Evolutionary conservation across 2,329 filamentous ascomycete genomes (phyloP).

Genomic region (Botrytis porri): DNA sequence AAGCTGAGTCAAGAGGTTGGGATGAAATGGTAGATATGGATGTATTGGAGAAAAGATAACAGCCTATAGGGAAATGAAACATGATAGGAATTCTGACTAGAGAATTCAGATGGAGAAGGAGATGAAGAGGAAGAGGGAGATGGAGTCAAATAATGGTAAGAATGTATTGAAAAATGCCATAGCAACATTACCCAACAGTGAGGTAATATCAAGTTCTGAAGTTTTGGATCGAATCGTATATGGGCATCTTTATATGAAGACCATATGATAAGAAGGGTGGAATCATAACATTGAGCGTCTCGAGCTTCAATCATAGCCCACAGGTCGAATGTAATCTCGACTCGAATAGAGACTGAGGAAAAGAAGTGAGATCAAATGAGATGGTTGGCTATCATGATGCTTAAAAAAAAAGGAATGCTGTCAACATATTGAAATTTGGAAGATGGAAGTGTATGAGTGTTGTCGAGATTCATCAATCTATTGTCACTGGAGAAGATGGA

Average conservation of each 20-base stretch:
- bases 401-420: neutral
- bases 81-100: neutral
- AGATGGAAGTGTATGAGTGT: neutral
- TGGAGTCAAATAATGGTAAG: too few species aligned
- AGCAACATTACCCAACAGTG: neutral
- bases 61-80: neutral
- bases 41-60: neutral
- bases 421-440: neutral
- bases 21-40: neutral
- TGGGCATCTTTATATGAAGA: neutral
- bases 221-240: neutral
- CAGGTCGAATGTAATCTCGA: neutral
- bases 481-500: neutral
- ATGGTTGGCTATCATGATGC: neutral
- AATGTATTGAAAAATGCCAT: neutral
- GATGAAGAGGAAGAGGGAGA: too few species aligned
- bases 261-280: neutral
- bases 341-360: neutral
- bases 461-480: neutral
- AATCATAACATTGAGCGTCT: accelerated
- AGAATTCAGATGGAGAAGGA: neutral
- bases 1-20: neutral
- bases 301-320: neutral
- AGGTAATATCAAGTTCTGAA: too few species aligned
- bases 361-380: neutral